Evolutionary conservation across 108 stramenopile species (phyloP).

Genomic region (Cyclotella cryptica): DNA sequence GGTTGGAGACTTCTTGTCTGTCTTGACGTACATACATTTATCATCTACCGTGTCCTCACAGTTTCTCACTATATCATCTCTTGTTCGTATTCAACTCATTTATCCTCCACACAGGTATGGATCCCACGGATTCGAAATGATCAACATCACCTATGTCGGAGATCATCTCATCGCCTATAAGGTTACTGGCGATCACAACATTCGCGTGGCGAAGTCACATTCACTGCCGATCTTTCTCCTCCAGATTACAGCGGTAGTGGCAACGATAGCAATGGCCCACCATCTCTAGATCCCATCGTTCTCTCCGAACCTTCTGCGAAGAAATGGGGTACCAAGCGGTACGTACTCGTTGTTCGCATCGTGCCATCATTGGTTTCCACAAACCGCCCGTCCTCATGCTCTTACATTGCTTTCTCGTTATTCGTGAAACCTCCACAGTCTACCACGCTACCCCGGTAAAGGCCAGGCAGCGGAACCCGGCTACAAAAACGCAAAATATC

Average conservation of each 20-base stretch:
- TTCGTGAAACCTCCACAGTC: not conserved
- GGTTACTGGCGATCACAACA: conserved; percentile 81
- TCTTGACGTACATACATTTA: no score
- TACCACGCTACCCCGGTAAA: conserved; percentile 58
- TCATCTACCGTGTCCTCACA: no score
- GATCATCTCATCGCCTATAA: conserved; percentile 81
- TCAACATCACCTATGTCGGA: conserved; percentile 77
- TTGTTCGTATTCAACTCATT: no score
- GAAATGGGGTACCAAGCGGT: conserved; percentile 79
- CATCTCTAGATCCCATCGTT: conserved; percentile 56
- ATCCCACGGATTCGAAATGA: conserved; percentile 67
- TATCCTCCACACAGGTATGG: conserved; percentile 60
- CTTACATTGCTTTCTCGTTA: no score
- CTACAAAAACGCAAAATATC: conserved; percentile 68
- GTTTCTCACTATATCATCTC: no score
- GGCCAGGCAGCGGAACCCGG: conserved; percentile 78
- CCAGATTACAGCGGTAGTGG: not conserved
- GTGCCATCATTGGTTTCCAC: no score
- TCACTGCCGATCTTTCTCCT: conserved; percentile 70
- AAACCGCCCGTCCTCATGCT: no score
- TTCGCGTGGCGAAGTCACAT: conserved; percentile 78
- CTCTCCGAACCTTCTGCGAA: conserved; percentile 67
- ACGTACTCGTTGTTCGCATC: not conserved
- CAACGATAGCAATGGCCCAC: not conserved
- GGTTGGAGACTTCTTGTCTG: no score